These are phyloP conservation scores for Capronia coronata DNA, from an alignment of 2,329 filamentous ascomycete species.

Conservation along the genomic window DNA sequence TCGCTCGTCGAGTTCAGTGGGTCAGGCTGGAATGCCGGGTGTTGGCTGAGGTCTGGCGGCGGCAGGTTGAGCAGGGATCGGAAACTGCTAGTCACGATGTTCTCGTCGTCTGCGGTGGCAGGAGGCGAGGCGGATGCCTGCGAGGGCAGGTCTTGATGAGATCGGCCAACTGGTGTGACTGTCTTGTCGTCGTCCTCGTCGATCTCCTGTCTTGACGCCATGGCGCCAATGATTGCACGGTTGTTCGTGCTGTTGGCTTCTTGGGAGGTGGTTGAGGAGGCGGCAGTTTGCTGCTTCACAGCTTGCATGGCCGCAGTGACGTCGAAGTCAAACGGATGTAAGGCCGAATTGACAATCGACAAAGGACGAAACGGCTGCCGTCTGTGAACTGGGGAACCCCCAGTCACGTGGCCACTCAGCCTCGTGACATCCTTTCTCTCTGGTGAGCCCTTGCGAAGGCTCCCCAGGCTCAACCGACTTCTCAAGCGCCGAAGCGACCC, in stretches of 20 bases:
- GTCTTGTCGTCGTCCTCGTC: constrained; percentile 17
- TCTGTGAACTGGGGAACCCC: background rate
- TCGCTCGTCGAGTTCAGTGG: constrained; percentile 17
- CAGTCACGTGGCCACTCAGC: constrained; percentile 15
- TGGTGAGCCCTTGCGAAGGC: constrained; percentile 14
- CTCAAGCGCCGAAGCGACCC: constrained; percentile 8
- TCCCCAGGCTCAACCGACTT: constrained; percentile 15
- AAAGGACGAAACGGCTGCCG: constrained; percentile 13
- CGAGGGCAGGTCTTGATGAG: background rate
- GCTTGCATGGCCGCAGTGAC: constrained; percentile 14
- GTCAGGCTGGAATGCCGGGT: constrained; percentile 20
- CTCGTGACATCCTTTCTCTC: constrained; percentile 11
- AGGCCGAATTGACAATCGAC: constrained; percentile 18
- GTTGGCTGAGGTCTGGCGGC: constrained; percentile 22
- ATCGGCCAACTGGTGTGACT: background rate
- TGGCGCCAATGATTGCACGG: too few species aligned
- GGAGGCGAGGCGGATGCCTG: background rate
- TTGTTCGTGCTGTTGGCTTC: too few species aligned
- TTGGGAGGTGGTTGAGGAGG: background rate
- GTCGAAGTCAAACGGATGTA: constrained; percentile 24
- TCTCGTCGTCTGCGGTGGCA: background rate
- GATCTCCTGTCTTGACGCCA: constrained; percentile 5
- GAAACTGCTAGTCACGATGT: constrained; percentile 15
- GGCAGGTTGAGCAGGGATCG: constrained; percentile 16
- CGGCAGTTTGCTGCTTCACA: constrained; percentile 10